These are phyloP conservation scores for Bryopsis sp. DNA, from an alignment of 139 green algal species.

Conservation along the genomic window DNA sequence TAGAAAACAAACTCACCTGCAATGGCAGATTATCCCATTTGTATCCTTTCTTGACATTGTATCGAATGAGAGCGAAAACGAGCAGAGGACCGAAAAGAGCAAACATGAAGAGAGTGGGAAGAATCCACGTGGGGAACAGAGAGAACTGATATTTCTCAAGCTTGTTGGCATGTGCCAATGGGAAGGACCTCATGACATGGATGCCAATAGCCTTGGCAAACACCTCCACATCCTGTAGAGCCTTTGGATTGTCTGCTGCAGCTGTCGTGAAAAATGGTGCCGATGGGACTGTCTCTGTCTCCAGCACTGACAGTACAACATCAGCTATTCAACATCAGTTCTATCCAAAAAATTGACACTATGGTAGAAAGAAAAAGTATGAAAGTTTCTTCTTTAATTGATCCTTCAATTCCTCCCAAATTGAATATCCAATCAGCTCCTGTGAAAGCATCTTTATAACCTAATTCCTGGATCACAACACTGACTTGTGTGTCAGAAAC, in stretches of 20 bases:
- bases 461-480: background rate
- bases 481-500: background rate
- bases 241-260: background rate
- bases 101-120: background rate
- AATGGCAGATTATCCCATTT: background rate
- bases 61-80: background rate
- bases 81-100: background rate
- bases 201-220: conserved; percentile 2
- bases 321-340: background rate
- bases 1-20: conserved; percentile 2
- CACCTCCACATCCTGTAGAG: background rate
- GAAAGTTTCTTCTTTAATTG: background rate
- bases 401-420: background rate
- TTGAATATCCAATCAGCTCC: background rate
- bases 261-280: conserved; percentile 1
- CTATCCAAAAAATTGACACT: no score
- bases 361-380: background rate
- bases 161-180: background rate
- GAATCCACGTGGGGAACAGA: background rate
- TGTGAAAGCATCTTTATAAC: background rate
- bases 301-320: background rate
- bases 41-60: background rate
- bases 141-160: background rate
- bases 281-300: background rate
- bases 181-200: background rate